Conservation (phyloP, 495 filamentous ascomycete species). For the Evernia prunastri region DNA sequence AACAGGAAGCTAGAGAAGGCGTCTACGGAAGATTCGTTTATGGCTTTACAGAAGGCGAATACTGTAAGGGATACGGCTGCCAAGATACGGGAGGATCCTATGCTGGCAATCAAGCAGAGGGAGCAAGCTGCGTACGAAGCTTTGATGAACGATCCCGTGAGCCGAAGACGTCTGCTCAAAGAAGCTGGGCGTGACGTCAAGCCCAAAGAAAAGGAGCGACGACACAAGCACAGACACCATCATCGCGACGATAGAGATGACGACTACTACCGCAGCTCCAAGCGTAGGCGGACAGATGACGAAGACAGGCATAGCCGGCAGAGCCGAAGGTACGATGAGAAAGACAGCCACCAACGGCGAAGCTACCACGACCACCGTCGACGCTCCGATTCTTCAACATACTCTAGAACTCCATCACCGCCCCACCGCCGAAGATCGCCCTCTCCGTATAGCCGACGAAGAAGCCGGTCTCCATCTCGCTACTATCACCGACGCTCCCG, state of each 20-base stretch:
- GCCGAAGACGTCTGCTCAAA: constrained; percentile 60
- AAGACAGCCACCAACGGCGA: constrained; percentile 26
- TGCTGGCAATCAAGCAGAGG: constrained; percentile 85
- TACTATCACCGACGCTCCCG: constrained; percentile 11
- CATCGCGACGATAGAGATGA: constrained; percentile 32
- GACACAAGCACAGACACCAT: constrained; percentile 47
- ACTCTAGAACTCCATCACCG: constrained; percentile 33
- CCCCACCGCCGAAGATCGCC: constrained; percentile 22
- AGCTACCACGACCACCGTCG: constrained; percentile 28
- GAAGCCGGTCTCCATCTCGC: constrained; percentile 28
- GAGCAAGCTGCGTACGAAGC: constrained; percentile 88
- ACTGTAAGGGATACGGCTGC: constrained; percentile 66
- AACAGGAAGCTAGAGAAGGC: constrained; percentile 74
- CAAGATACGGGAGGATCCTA: constrained; percentile 84
- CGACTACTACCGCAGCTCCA: constrained; percentile 17
- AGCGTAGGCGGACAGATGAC: constrained; percentile 26
- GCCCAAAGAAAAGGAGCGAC: constrained; percentile 41
- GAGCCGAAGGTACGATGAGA: constrained; percentile 25
- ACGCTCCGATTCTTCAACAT: constrained; percentile 26
- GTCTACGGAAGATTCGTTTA: constrained; percentile 59
- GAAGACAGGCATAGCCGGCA: constrained; percentile 22
- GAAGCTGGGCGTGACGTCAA: constrained; percentile 43
- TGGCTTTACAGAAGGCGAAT: constrained; percentile 52
- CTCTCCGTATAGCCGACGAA: constrained; percentile 19
- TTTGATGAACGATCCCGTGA: constrained; percentile 76